Evolutionary conservation across 2,329 filamentous ascomycete genomes (phyloP).

Genomic region (Ustulina deusta): DNA sequence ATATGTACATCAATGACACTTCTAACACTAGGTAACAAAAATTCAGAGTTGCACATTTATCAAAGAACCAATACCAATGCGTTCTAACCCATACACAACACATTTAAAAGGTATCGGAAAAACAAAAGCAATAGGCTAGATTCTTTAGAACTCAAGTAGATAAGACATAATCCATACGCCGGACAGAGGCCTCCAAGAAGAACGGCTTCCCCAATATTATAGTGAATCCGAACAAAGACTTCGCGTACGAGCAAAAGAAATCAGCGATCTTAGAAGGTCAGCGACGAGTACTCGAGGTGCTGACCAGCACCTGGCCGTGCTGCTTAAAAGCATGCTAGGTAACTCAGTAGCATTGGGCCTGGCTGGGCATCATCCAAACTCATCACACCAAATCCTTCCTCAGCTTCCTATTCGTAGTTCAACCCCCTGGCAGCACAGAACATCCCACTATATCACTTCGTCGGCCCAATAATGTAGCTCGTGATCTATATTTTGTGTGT

Average conservation of each 20-base stretch:
- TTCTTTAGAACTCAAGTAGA: neutral
- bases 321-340: conserved; percentile 6
- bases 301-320: conserved; percentile 20
- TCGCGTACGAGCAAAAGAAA: neutral
- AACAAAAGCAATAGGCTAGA: neutral
- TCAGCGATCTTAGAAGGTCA: conserved; percentile 7
- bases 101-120: neutral
- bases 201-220: neutral
- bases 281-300: conserved; percentile 8
- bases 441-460: neutral
- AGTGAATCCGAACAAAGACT: neutral
- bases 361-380: conserved; percentile 18
- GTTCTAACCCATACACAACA: neutral
- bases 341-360: conserved; percentile 16
- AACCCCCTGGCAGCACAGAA: neutral
- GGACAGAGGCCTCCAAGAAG: conserved; percentile 19
- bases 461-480: neutral
- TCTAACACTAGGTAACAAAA: neutral
- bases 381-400: conserved; percentile 30
- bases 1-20: neutral
- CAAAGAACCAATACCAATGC: too few relatives aligned
- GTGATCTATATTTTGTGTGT: conserved; percentile 14
- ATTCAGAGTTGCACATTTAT: neutral
- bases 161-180: neutral
- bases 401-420: conserved; percentile 22